These are phyloP conservation scores for Phytophthora foliorum DNA, from an alignment of 352 stramenopile genomes.

Conservation along the genomic window DNA sequence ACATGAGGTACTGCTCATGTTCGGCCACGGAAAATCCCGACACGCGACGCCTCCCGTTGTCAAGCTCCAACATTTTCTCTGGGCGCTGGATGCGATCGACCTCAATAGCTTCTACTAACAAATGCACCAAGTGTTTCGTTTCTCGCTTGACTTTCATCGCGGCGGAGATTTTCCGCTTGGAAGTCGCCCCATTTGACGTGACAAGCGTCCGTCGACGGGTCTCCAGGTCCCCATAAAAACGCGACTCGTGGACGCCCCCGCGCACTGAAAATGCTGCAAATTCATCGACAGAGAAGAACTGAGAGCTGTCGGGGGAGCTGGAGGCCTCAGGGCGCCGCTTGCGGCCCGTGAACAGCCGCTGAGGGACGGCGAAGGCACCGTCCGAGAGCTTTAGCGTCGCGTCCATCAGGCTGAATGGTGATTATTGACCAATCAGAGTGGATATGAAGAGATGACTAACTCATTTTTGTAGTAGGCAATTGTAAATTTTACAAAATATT, in stretches of 20 bases:
- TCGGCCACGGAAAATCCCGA: slow-evolving; percentile 59
- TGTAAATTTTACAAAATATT: no score
- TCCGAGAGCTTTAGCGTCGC: background rate
- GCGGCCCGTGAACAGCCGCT: slow-evolving; percentile 47
- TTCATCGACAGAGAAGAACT: slow-evolving; percentile 50
- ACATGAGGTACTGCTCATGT: slow-evolving; percentile 59
- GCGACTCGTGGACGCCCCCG: slow-evolving; percentile 32
- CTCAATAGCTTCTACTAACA: slow-evolving; percentile 44
- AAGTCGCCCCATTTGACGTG: slow-evolving; percentile 6
- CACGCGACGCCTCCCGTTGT: slow-evolving; percentile 55
- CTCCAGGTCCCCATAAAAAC: slow-evolving; percentile 43
- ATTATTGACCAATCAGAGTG: slow-evolving; percentile 1
- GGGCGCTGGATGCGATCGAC: slow-evolving; percentile 15
- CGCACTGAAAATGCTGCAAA: slow-evolving; percentile 50
- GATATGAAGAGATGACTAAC: background rate
- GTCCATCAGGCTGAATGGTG: slow-evolving; percentile 19
- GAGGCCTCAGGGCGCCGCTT: slow-evolving; percentile 42
- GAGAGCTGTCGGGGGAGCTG: background rate
- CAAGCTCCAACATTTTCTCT: slow-evolving; percentile 25
- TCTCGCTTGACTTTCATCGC: slow-evolving; percentile 5
- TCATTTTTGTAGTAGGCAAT: no score
- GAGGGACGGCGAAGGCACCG: slow-evolving; percentile 59
- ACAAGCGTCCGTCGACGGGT: slow-evolving; percentile 32
- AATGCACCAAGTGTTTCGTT: slow-evolving; percentile 44
- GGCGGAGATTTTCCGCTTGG: background rate